phyloP scores from a whole-genome alignment of 2,329 filamentous ascomycete genomes.

The Atkinsonella hypoxylon region DNA sequence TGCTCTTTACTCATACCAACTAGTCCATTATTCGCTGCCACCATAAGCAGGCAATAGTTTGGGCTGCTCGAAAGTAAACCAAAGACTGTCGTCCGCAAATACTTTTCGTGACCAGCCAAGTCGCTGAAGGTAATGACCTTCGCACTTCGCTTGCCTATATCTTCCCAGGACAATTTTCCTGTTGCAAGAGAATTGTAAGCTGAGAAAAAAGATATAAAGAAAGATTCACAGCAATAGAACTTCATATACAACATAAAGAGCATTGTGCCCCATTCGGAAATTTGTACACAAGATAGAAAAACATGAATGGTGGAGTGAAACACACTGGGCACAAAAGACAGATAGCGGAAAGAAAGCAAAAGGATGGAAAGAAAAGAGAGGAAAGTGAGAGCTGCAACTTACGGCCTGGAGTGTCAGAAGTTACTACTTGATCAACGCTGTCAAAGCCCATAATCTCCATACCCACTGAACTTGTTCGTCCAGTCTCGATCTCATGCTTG shows the following conservation, averaged over 20 bases:
- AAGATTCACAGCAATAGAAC: no score
- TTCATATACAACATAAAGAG: no score
- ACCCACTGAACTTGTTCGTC: constrained; percentile 87
- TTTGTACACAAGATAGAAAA: no score
- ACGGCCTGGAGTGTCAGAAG: constrained; percentile 70
- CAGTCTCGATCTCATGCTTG: constrained; percentile 95
- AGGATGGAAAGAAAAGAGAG: no score
- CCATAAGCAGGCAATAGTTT: constrained; percentile 96
- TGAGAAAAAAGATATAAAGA: not conserved
- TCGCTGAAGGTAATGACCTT: constrained; percentile 98
- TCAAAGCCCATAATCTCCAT: constrained; percentile 99
- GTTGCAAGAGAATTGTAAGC: not conserved
- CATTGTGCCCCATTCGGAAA: no score
- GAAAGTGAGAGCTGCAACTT: constrained; percentile 30
- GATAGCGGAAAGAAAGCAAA: not conserved
- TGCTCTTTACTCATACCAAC: constrained; percentile 99
- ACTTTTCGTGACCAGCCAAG: constrained; percentile 88
- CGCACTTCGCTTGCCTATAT: constrained; percentile 86
- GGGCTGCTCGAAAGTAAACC: constrained; percentile 88
- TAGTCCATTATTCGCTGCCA: constrained; percentile 92
- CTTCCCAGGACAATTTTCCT: constrained; percentile 79
- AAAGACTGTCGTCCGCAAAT: constrained; percentile 91
- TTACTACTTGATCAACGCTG: constrained; percentile 69
- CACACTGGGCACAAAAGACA: no score
- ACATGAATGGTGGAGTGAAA: no score